A percentile compares a stretch with the other conserved stretches of the same genome.
These are phyloP conservation scores for Drosera capensis DNA, from an alignment of 148 eudicot genomes.

Conservation along the genomic window DNA sequence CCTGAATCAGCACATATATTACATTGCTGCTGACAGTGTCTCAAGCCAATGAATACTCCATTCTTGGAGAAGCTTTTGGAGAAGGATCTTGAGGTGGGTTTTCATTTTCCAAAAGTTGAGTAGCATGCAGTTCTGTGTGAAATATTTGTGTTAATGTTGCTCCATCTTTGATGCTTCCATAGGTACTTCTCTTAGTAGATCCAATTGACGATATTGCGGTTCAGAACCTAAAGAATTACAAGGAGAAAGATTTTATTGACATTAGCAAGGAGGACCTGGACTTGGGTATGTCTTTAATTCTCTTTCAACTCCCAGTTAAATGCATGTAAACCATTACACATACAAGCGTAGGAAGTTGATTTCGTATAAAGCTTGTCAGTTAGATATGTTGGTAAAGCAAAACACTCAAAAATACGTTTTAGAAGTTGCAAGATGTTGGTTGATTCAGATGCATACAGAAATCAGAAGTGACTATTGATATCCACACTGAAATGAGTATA, in stretches of 20 bases:
- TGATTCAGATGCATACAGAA: no score
- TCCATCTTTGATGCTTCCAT: constrained; percentile 10
- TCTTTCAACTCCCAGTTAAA: not conserved
- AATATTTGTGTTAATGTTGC: no score
- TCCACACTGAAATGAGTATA: not conserved
- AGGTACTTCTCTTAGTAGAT: constrained; percentile 87
- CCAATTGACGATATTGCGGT: constrained; percentile 93
- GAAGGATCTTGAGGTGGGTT: constrained; percentile 81
- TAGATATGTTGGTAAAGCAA: no score
- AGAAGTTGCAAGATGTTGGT: no score
- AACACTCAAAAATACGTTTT: no score
- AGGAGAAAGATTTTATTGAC: constrained; percentile 76
- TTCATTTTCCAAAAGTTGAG: no score
- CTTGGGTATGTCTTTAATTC: constrained; percentile 39
- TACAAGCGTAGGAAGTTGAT: no score
- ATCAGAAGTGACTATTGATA: no score
- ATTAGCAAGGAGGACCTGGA: constrained; percentile 95
- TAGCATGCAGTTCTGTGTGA: not conserved
- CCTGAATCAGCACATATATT: constrained; percentile 84
- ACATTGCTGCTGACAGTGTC: constrained; percentile 81
- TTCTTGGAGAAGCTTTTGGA: constrained; percentile 82
- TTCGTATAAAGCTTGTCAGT: no score
- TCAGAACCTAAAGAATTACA: constrained; percentile 67
- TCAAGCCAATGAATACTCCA: constrained; percentile 74
- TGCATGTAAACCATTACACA: no score